Percentiles rank a stretch among this genome's conserved stretches.
Conservation (phyloP, 768 basidiomycete species). For the Exsudoporus frostii region DNA sequence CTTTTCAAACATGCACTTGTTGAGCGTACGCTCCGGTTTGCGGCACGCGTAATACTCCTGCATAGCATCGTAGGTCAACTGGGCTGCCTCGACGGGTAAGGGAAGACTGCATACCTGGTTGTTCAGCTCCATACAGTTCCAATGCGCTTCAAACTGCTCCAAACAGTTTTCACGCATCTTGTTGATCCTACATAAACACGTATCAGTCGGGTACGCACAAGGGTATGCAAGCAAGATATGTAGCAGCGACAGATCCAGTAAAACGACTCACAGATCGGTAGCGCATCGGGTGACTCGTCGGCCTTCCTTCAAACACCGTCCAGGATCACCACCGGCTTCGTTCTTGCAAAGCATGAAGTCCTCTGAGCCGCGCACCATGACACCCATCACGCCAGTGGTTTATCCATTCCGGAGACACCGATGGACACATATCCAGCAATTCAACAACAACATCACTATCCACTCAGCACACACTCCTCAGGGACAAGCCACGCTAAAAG, state of each 20-base stretch:
- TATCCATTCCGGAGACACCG: not conserved
- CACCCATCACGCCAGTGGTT: not conserved
- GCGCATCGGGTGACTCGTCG: conserved; percentile 94
- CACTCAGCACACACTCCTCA: conserved; percentile 9
- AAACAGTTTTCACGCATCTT: conserved; percentile 94
- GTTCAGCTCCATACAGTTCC: conserved; percentile 90
- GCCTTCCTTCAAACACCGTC: conserved; percentile 93
- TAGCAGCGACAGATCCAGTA: not conserved
- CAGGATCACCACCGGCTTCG: conserved; percentile 79
- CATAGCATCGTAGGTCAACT: not conserved
- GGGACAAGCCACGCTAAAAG: not conserved
- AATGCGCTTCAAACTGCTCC: conserved; percentile 84
- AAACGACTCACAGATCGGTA: conserved; percentile 74
- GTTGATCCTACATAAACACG: conserved; percentile 55
- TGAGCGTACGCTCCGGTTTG: conserved; percentile 81
- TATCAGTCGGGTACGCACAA: not conserved
- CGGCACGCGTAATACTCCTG: conserved; percentile 91
- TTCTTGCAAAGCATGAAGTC: conserved; percentile 98
- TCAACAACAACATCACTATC: not conserved
- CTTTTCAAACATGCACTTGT: conserved; percentile 95
- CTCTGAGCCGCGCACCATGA: conserved; percentile 46
- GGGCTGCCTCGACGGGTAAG: not conserved
- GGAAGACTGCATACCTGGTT: conserved; percentile 77
- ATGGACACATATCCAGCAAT: not conserved
- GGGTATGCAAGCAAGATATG: not conserved